Percentiles rank a stretch among this genome's conserved stretches.
Conservation (phyloP, 768 basidiomycete genomes). For the Macrolepiota dolichaula region DNA sequence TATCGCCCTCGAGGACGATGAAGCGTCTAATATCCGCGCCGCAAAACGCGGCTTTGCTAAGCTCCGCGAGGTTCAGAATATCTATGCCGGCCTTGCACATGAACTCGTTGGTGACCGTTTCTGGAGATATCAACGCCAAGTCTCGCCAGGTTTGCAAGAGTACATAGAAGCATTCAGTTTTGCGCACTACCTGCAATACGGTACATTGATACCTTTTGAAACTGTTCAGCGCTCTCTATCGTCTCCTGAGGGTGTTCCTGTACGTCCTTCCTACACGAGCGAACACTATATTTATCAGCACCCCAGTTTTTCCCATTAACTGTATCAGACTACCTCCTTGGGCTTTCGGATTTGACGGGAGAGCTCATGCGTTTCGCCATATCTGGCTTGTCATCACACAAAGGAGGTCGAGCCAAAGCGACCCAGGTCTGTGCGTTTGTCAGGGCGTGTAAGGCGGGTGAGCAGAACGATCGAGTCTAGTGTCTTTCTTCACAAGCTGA, state of each 20-base stretch:
- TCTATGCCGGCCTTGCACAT: conserved; percentile 58
- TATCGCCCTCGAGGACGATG: conserved; percentile 36
- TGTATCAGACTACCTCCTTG: conserved; percentile 84
- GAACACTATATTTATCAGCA: conserved; percentile 10
- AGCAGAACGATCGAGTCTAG: conserved; percentile 15
- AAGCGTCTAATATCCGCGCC: conserved; percentile 29
- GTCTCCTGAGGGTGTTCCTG: conserved; percentile 59
- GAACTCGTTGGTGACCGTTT: conserved; percentile 68
- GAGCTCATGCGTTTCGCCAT: conserved; percentile 97
- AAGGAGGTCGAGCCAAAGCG: conserved; percentile 63
- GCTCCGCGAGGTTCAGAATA: conserved; percentile 58
- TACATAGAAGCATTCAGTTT: conserved; percentile 94
- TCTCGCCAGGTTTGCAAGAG: conserved; percentile 87
- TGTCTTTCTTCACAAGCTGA: not conserved
- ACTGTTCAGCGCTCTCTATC: conserved; percentile 65
- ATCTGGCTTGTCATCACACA: conserved; percentile 61
- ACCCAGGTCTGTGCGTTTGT: conserved; percentile 68
- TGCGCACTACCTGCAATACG: conserved; percentile 75
- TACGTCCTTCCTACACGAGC: conserved; percentile 34
- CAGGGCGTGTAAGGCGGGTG: conserved; percentile 68
- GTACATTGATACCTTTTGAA: conserved; percentile 60
- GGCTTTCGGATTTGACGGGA: conserved; percentile 91
- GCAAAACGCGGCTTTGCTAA: conserved; percentile 53
- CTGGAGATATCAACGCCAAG: conserved; percentile 73
- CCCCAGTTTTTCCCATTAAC: conserved; percentile 73